A percentile compares a stretch with the other conserved stretches of the same genome.
These are phyloP conservation scores for Monilinia polystroma DNA, from an alignment of 2,329 filamentous ascomycete species.

Conservation along the genomic window DNA sequence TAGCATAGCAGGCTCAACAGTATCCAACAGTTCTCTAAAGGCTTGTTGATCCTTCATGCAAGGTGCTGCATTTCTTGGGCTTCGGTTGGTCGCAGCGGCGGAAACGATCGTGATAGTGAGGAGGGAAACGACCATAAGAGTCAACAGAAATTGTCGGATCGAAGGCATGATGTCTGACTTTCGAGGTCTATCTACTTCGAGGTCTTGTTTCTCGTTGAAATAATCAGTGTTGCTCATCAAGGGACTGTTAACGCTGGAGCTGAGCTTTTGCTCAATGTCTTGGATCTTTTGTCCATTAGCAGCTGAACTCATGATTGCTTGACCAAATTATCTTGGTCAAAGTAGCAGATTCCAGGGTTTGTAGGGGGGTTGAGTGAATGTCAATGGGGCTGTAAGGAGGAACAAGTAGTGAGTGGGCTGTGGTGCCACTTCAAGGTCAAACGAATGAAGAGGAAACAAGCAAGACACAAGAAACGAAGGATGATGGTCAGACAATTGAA, in stretches of 20 bases:
- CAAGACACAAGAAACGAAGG: slow-evolving; percentile 15
- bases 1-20: slow-evolving; percentile 58
- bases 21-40: slow-evolving; percentile 56
- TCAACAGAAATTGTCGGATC: slow-evolving; percentile 42
- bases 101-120: slow-evolving; percentile 43
- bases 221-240: slow-evolving; percentile 8
- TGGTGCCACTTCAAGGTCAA: slow-evolving; percentile 8
- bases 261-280: slow-evolving; percentile 24
- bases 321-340: not conserved
- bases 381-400: not conserved
- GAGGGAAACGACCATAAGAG: slow-evolving; percentile 39
- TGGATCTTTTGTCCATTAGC: slow-evolving; percentile 29
- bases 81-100: slow-evolving; percentile 35
- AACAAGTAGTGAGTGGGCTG: slow-evolving; percentile 9
- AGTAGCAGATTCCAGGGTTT: slow-evolving; percentile 1
- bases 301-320: slow-evolving; percentile 26
- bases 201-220: slow-evolving; percentile 22
- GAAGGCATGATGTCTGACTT: slow-evolving; percentile 43
- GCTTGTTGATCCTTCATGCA: slow-evolving; percentile 35
- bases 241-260: not conserved
- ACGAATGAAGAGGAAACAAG: slow-evolving; percentile 10
- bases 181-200: slow-evolving; percentile 19
- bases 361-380: slow-evolving; percentile 13
- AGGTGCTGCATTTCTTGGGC: slow-evolving; percentile 20
- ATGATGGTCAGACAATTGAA: slow-evolving; percentile 23